Evolutionary conservation across 768 basidiomycete species (phyloP), one percentile per base, ranked within the genome.

Genomic region (Mycena galericulata): DNA sequence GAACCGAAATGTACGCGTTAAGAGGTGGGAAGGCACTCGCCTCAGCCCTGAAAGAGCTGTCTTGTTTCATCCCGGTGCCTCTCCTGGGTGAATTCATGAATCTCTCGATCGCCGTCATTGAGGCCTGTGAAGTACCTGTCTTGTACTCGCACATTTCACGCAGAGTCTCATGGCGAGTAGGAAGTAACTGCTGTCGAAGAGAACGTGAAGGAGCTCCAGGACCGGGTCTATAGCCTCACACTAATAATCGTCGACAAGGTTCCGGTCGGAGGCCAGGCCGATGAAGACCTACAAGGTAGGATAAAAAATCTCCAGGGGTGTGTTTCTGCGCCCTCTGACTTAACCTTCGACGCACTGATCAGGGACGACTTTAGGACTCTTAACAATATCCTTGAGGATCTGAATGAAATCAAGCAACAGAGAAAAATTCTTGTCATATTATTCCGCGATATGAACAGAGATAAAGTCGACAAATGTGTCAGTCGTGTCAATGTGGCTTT

Each of bases 401-500:
- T 62, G 7, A 38, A 29, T 12, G 22, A 62, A 29, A 62, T 62
- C 46, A 62, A 62, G 29, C n/a, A 62, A 40, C 60, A 62, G 47
- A 62, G 40, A 38, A 62, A 62, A 62, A 38, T 32, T 47, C 30
- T 62, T 11, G 47, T 50, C n/a, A 2, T 51, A 4, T 62, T 62
- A 20, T 62, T 50, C 47, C 60, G 47, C 18, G n/a, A 36, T 26
- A 22, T 50, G 26, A 62, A 62, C 27, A 49, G 51, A 15, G 60
- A 62, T n/a, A 15, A 17, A 2, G n/a, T 62, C 15, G 60, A 38
- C 36, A 26, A 46, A 40, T 62, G 60, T 38, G 24, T 20, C n/a
- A 26, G 22, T 3, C 47, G 49, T 51, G 4, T 62, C 12, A 38
- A 36, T 27, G 34, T 4, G 9, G 60, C 60, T 40, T 36, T 62